Evolutionary conservation across 148 eudicot genomes (phyloP).

Genomic region (Silene latifolia): DNA sequence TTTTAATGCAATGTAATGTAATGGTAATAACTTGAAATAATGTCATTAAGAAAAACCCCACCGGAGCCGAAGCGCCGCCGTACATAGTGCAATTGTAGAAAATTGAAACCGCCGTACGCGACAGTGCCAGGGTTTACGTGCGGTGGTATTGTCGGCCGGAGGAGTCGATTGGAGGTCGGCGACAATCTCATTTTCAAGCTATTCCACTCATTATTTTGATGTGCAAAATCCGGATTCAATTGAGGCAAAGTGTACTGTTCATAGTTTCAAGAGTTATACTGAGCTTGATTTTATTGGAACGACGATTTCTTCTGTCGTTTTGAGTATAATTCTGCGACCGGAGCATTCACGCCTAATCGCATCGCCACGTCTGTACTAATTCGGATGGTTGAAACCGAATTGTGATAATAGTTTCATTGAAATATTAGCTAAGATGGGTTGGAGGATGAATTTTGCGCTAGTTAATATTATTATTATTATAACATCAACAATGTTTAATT

Average conservation of each 20-base stretch:
- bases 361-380: constrained; percentile 73
- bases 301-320: constrained; percentile 85
- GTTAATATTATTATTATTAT: no score
- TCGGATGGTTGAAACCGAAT: no score
- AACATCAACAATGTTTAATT: no score
- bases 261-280: constrained; percentile 64
- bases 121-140: constrained; percentile 57
- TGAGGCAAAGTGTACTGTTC: constrained; percentile 77
- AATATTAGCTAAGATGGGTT: no score
- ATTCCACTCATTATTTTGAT: constrained; percentile 77
- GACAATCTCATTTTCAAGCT: no score
- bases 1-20: no score
- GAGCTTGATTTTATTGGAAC: no score
- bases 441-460: no score
- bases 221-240: constrained; percentile 76
- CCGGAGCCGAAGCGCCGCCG: constrained; percentile 53
- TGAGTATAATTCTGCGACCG: constrained; percentile 73
- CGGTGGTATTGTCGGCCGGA: constrained; percentile 92
- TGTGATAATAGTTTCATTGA: no score
- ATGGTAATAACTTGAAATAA: no score
- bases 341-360: constrained; percentile 75
- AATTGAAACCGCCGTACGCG: no score
- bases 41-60: no score
- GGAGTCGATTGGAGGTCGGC: constrained; percentile 81
- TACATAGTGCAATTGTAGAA: constrained; percentile 70